phyloP scores from a whole-genome alignment of 768 basidiomycete species.

The Auricularia sp. region DNA sequence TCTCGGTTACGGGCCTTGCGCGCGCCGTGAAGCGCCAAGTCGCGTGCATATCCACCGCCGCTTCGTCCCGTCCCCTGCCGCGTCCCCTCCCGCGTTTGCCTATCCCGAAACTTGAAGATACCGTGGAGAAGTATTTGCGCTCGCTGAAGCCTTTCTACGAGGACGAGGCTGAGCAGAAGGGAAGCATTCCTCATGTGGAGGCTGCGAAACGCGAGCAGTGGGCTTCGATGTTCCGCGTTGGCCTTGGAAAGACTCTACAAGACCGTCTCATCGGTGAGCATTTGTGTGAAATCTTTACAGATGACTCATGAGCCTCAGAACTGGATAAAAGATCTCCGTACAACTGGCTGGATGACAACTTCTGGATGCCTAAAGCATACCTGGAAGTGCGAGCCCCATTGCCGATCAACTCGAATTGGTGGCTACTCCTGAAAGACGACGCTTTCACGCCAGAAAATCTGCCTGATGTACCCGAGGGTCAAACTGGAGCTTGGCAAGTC shows the following conservation, averaged over 20 bases:
- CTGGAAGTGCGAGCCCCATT: conserved; percentile 80
- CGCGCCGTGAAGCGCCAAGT: not conserved
- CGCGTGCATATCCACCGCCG: too few relatives aligned
- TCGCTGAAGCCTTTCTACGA: conserved; percentile 71
- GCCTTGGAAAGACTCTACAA: conserved; percentile 60
- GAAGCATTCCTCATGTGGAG: conserved; percentile 39
- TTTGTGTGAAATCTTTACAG: not conserved
- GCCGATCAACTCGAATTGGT: conserved; percentile 91
- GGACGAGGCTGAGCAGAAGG: conserved; percentile 58
- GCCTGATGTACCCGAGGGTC: conserved; percentile 13
- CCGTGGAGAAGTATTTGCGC: conserved; percentile 66
- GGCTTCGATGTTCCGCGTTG: conserved; percentile 61
- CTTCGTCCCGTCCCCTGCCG: too few relatives aligned
- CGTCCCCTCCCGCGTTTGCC: conserved; percentile 58
- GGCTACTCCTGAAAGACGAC: conserved; percentile 80
- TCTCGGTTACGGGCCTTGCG: not conserved
- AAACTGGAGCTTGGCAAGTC: conserved; percentile 68
- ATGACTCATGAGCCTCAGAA: conserved; percentile 30
- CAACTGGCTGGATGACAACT: conserved; percentile 92
- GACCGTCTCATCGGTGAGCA: conserved; percentile 60
- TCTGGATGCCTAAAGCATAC: conserved; percentile 85
- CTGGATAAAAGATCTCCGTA: conserved; percentile 74
- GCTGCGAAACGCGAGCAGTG: conserved; percentile 45
- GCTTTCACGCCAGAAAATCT: conserved; percentile 37
- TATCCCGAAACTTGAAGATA: conserved; percentile 65